A percentile compares a stretch with the other conserved stretches of the same genome.
Conservation (phyloP, 1,284 basidiomycete genomes). For the Sphaerobolus stellatus region DNA sequence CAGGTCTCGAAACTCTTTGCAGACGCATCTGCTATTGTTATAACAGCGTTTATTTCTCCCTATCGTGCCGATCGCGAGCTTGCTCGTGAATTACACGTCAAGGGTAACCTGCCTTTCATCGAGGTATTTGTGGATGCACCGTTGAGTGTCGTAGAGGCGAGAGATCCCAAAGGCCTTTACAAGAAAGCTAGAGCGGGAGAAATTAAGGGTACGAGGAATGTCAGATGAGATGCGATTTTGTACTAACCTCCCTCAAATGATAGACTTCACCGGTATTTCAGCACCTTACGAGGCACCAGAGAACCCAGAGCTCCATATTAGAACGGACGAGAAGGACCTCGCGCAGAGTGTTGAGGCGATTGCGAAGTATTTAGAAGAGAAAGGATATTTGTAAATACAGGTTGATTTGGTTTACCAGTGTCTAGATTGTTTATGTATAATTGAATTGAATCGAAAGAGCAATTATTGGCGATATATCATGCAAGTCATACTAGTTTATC, state of each 20-base stretch:
- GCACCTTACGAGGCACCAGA: constrained; percentile 94
- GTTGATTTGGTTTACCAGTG: background rate
- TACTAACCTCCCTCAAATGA: constrained; percentile 5
- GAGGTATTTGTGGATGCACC: constrained; percentile 97
- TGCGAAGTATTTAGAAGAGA: constrained; percentile 74
- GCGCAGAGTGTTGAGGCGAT: constrained; percentile 80
- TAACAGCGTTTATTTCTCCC: constrained; percentile 99
- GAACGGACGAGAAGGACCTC: constrained; percentile 81
- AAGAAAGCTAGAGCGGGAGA: constrained; percentile 95
- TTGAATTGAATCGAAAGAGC: too few relatives aligned
- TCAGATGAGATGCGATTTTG: background rate
- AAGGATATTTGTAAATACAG: constrained; percentile 35
- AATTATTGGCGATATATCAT: too few relatives aligned
- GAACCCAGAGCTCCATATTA: constrained; percentile 89
- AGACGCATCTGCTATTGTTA: constrained; percentile 79
- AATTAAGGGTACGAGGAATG: constrained; percentile 75
- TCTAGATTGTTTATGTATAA: too few relatives aligned
- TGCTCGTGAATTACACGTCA: constrained; percentile 82
- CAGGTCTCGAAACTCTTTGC: constrained; percentile 95
- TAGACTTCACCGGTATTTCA: constrained; percentile 97
- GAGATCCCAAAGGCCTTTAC: constrained; percentile 98
- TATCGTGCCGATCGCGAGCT: constrained; percentile 85
- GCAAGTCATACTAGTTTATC: too few relatives aligned
- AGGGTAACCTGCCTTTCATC: constrained; percentile 77
- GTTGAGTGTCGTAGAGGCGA: constrained; percentile 81